Conservation (phyloP, 441 rosid genomes). For the Bruguiera hainesii region DNA sequence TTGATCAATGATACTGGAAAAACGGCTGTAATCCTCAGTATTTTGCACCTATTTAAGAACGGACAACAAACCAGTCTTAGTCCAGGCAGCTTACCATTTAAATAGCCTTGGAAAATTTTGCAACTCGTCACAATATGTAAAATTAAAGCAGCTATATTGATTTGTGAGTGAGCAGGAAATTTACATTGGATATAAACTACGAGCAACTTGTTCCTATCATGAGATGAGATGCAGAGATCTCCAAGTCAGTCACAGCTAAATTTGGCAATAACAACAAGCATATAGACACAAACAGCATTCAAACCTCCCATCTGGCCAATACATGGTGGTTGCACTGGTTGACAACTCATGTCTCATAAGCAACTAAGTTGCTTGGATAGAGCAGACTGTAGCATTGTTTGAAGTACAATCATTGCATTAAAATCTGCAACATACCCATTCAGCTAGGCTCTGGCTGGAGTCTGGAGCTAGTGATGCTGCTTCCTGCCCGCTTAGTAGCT, state of each 20-base stretch:
- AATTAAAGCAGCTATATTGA: background rate
- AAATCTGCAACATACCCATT: slow-evolving; percentile 58
- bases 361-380: background rate
- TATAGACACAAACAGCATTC: too few species aligned
- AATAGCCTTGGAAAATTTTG: background rate
- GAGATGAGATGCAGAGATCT: too few species aligned
- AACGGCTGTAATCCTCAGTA: slow-evolving; percentile 40
- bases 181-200: background rate
- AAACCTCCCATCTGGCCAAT: background rate
- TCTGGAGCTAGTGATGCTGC: slow-evolving; percentile 51
- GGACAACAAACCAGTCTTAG: background rate
- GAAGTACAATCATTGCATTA: background rate
- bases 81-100: background rate
- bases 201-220: too few species aligned
- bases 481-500: slow-evolving; percentile 51
- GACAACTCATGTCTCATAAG: background rate
- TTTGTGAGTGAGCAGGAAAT: background rate
- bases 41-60: slow-evolving; percentile 52
- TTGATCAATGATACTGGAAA: slow-evolving; percentile 41
- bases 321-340: too few species aligned
- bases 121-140: background rate
- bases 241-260: too few species aligned
- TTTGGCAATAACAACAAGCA: too few species aligned
- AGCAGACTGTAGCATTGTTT: background rate
- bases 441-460: slow-evolving; percentile 56